Conservation (phyloP, 371 early-diverging fungal genomes). For the Mucor saturninus region DNA sequence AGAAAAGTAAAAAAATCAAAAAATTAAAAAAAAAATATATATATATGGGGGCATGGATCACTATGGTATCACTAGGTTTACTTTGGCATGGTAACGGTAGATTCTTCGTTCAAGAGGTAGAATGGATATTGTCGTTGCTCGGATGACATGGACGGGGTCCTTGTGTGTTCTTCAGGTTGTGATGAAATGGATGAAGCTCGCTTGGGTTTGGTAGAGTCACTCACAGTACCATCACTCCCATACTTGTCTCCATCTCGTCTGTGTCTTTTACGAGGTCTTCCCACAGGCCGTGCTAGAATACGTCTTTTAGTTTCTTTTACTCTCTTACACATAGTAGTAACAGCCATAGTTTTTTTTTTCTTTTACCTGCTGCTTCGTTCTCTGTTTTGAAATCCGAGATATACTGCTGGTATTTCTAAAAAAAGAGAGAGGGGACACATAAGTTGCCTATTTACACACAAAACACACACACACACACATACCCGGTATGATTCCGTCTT, state of each 20-base stretch:
- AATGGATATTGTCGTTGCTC: conserved; percentile 30
- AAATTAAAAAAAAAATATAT: not conserved
- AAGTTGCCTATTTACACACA: not conserved
- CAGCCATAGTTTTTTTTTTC: not conserved
- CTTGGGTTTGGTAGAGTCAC: conserved; percentile 19
- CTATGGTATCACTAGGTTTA: too few species aligned
- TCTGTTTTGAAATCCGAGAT: conserved; percentile 46
- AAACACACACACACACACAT: not conserved
- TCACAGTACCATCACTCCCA: conserved; percentile 12
- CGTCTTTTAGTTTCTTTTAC: not conserved
- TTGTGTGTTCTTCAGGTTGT: conserved; percentile 14
- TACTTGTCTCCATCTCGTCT: conserved; percentile 22
- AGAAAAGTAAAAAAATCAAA: too few species aligned
- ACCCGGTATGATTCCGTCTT: conserved; percentile 45
- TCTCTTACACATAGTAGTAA: too few species aligned
- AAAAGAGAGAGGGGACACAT: not conserved
- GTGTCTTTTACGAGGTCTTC: conserved; percentile 38
- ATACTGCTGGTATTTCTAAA: conserved; percentile 51
- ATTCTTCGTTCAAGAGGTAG: conserved; percentile 29
- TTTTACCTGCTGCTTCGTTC: conserved; percentile 51
- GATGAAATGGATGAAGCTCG: conserved; percentile 15
- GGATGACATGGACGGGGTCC: conserved; percentile 7
- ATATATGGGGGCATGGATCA: not conserved
- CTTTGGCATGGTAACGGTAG: not conserved
- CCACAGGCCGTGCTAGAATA: conserved; percentile 34